Evolutionary conservation across 805 yeast species (phyloP), one percentile per base, ranked within the genome.

Genomic region (Huiozyma sinensis): DNA sequence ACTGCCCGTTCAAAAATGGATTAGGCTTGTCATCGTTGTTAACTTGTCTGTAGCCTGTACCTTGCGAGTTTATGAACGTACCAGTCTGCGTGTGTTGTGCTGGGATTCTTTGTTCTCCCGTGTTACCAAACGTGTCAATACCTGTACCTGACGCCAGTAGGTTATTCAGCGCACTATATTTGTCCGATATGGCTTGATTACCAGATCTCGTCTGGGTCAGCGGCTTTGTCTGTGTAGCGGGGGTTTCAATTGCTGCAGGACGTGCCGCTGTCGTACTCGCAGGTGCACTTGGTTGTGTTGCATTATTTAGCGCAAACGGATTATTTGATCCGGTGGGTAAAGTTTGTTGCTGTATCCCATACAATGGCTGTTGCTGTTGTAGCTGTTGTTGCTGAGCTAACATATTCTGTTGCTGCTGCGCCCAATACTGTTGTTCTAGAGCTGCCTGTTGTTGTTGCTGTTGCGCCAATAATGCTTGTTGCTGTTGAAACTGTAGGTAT

Each of bases 81-180:
- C 81, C 79, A 2, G 92, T 79, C 53, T 76, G 77, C 2, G 97
- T 90, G 61, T 84, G 90, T 58, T 90, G 97, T 40, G 95, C 94
- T 5, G 97, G 95, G 44, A 90, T 76, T 66, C 96, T 79, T 7
- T 71, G 55, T 6, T 61, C 60, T 40, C 67, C 65, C 3, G 61
- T 58, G 46, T 62, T 64, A 52, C 69, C 67, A 63, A 86, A 92
- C 0, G 97, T 89, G 66, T 90, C 98, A 45, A 88, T 71, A 31
- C 95, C 97, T 0, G 95, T 84, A 31, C 96, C 97, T 38, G 79
- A 75, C 9, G 92, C 86, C 51, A 90, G 70, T 42, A 89, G 69
- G 42, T 75, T 73, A 66, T 88, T 88, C 57, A 90, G 74, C 47
- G 83, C 88, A 50, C 88, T 69, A 71, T 76, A 66, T 56, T 75